Base-by-base conservation (phyloP, 2,329 filamentous ascomycete genomes). In the Penicillium sp. region DNA sequence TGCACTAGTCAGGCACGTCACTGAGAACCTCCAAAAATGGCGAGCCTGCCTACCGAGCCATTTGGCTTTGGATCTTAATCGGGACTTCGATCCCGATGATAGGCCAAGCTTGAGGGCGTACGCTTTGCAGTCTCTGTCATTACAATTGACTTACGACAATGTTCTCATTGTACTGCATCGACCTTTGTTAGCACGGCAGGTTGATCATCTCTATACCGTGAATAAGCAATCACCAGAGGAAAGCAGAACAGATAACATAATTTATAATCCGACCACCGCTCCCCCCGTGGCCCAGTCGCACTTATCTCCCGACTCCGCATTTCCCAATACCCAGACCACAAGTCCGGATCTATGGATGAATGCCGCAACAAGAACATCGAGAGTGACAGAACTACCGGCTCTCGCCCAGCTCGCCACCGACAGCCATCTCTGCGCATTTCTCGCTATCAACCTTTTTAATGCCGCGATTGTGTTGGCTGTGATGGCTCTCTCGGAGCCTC, bases 371-470 rank as follows among this genome's bases (percentile, higher is more conserved):
- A 59, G 77, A 47, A 79, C 74, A 6, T 75, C 76, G 0, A 71
- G 67, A 21, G 68, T 79, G 2, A 75, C 73, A 2, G 66, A 69
- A 45, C 41, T 69, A 29, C 65, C 65, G 0, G 58, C 60, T 1
- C 71, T 79, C 6, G 69, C 72, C 19, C 71, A 74, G 40, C 63
- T 75, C 7, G 76, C 77, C 5, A 75, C 70, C 0, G 73, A 77
- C 17, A 78, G 73, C n/a, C 77, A 80, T 58, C 67, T 78, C 6
- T 75, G 77, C 6, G 73, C 77, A 6, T 80, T 79, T 55, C 64
- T 80, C 19, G 78, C 75, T 3, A 78, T 80, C 60, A 79, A 80
- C 54, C 58, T 80, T 12, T 80, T 79, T 68, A 78, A 78, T 48
- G 75, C 77, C 1, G 74, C 77, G 7, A 74, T 80, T 27, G 77